These are phyloP conservation scores for Scytalidium lignicola DNA, from an alignment of 2,329 filamentous ascomycete genomes.

Conservation along the genomic window DNA sequence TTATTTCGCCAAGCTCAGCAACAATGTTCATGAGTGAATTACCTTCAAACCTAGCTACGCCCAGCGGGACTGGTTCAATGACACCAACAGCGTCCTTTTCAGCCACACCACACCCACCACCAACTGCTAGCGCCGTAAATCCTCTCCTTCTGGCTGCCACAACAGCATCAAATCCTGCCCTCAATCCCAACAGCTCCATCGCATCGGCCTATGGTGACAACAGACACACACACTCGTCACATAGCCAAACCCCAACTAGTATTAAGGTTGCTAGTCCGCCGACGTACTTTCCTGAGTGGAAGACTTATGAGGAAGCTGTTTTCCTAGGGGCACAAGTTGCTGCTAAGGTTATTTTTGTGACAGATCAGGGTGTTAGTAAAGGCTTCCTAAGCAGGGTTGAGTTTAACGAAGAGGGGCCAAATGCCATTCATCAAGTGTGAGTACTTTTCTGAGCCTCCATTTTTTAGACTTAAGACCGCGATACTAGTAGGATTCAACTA, in stretches of 20 bases:
- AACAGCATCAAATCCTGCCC: slow-evolving; percentile 44
- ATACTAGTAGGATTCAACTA: background rate
- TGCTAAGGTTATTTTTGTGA: slow-evolving; percentile 65
- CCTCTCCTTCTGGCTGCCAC: slow-evolving; percentile 89
- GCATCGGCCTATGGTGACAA: slow-evolving; percentile 22
- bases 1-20: slow-evolving; percentile 85
- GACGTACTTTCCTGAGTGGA: slow-evolving; percentile 67
- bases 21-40: slow-evolving; percentile 98
- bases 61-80: slow-evolving; percentile 82
- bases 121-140: slow-evolving; percentile 66
- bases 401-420: slow-evolving; percentile 29
- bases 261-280: slow-evolving; percentile 62
- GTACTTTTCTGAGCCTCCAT: slow-evolving; percentile 6
- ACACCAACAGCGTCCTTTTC: slow-evolving; percentile 59
- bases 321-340: slow-evolving; percentile 71
- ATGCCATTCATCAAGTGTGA: slow-evolving; percentile 30
- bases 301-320: slow-evolving; percentile 52
- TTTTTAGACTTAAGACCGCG: no score
- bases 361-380: slow-evolving; percentile 57
- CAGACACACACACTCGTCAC: slow-evolving; percentile 53
- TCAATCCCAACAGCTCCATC: slow-evolving; percentile 32
- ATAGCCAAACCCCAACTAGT: slow-evolving; percentile 63
- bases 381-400: slow-evolving; percentile 59
- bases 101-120: slow-evolving; percentile 45
- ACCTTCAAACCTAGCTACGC: slow-evolving; percentile 88